Percentiles rank a stretch among this genome's conserved stretches.
Conservation (phyloP, 1,284 basidiomycete species). For the Psilocybe mexicana region DNA sequence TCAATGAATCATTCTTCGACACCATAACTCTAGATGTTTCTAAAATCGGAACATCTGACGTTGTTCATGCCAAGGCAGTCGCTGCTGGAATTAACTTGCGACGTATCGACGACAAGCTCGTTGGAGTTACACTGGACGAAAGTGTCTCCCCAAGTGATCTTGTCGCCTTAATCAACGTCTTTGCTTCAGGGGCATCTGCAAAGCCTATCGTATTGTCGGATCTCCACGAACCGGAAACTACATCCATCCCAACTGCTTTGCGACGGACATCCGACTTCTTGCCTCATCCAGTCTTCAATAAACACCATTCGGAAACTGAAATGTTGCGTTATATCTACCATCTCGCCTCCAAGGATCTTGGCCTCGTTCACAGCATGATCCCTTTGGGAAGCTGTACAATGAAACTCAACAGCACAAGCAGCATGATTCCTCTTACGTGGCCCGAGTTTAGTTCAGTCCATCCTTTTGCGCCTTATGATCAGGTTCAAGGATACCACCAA, state of each 20-base stretch:
- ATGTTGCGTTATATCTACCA: constrained; percentile 96
- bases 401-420: constrained; percentile 96
- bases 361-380: constrained; percentile 96
- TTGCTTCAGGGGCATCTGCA: constrained; percentile 59
- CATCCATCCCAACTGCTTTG: constrained; percentile 58
- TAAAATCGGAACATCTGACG: constrained; percentile 56
- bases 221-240: constrained; percentile 39
- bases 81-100: constrained; percentile 85
- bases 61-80: constrained; percentile 72
- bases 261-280: constrained; percentile 78
- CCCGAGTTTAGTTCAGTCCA: constrained; percentile 90
- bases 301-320: constrained; percentile 96
- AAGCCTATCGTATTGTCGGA: constrained; percentile 42
- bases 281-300: constrained; percentile 90
- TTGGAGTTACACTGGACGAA: constrained; percentile 95
- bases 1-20: constrained; percentile 84
- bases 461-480: constrained; percentile 90
- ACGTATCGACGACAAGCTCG: constrained; percentile 70
- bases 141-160: constrained; percentile 79
- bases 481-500: constrained; percentile 85
- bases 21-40: constrained; percentile 88
- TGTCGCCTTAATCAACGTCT: constrained; percentile 80
- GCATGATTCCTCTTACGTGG: constrained; percentile 96
- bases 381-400: constrained; percentile 96
- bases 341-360: constrained; percentile 92